Evolutionary conservation across 257 asterid species (phyloP), one percentile per base, ranked within the genome.

Genomic region (Prunella vulgaris): DNA sequence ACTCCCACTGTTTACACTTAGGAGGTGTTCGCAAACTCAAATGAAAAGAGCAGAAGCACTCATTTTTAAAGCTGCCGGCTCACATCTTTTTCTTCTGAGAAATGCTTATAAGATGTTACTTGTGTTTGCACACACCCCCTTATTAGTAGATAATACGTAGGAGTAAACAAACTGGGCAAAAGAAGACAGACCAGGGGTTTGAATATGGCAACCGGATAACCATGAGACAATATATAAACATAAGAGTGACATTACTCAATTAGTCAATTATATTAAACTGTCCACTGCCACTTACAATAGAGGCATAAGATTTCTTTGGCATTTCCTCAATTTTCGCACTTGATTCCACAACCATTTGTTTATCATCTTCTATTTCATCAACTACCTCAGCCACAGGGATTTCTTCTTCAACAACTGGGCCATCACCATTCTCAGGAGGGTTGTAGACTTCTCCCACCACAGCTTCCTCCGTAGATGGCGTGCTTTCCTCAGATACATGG

Each of bases 241-340:
- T 40, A 53, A 15, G n/a, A 46, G 37, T 18, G 25, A 8, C 33
- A 8, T 15, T n/a, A 10, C 30, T 33, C 10, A 32, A 18, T 15
- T n/a, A 10, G 22, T 33, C 10, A 32, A 18, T 13, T 37, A 60
- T 38, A 21, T 20, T 20, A 35, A 69, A 54, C 46, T 10, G 74
- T 20, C 12, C n/a, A 25, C 42, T 75, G 51, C 60, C 60, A 79
- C 99, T 84, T 80, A 94, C 99, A 65, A 91, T 91, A 22, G 93
- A 89, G 64, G 97, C 99, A 67, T 89, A 91, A 5, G 97, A 85
- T 80, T 87, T 94, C 93, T 89, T 94, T 10, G 88, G 91, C 54
- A 78, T 64, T 69, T 87, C 93, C 76, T 87, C 99, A 10, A 65
- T 85, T 80, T 85, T 88, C 74, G 85, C 78, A 83, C 66, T 66